These are phyloP conservation scores for Talaromyces nanjingensis DNA, from an alignment of 495 filamentous ascomycete genomes.

Conservation along the genomic window DNA sequence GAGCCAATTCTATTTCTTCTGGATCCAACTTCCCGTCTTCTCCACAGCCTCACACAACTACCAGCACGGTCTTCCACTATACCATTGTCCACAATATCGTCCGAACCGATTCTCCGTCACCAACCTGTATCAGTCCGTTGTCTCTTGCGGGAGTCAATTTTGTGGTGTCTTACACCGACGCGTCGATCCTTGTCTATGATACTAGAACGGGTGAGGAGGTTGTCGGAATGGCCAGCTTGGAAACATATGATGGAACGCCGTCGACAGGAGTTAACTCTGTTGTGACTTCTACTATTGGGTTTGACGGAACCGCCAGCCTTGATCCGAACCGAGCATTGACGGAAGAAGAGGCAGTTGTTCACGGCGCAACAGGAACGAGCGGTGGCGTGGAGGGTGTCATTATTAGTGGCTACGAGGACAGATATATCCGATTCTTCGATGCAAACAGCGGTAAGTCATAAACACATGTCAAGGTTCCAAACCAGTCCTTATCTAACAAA, in stretches of 20 bases:
- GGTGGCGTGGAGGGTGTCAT: slow-evolving; percentile 84
- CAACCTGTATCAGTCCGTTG: slow-evolving; percentile 86
- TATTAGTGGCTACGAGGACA: slow-evolving; percentile 92
- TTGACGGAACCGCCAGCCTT: slow-evolving; percentile 63
- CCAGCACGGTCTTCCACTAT: slow-evolving; percentile 56
- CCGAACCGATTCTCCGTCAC: slow-evolving; percentile 64
- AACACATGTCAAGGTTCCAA: neutral
- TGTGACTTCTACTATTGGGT: slow-evolving; percentile 76
- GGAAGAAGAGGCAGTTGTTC: slow-evolving; percentile 61
- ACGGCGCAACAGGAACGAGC: slow-evolving; percentile 77
- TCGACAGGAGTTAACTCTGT: slow-evolving; percentile 82
- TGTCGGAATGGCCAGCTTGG: slow-evolving; percentile 80
- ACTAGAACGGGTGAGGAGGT: slow-evolving; percentile 88
- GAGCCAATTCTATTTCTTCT: slow-evolving; percentile 85
- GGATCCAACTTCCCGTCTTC: slow-evolving; percentile 84
- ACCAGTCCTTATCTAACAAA: slow-evolving; percentile 21
- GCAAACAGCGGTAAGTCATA: slow-evolving; percentile 85
- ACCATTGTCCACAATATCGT: slow-evolving; percentile 77
- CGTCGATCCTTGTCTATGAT: slow-evolving; percentile 83
- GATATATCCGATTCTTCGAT: slow-evolving; percentile 93
- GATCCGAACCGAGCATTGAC: slow-evolving; percentile 52
- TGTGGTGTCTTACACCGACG: slow-evolving; percentile 86
- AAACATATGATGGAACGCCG: slow-evolving; percentile 84
- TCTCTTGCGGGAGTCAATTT: slow-evolving; percentile 84
- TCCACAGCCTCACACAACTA: slow-evolving; percentile 80